Evolutionary conservation across 305 asterid species (phyloP), one percentile per base, ranked within the genome.

Genomic region (Nicotiana rustica): DNA sequence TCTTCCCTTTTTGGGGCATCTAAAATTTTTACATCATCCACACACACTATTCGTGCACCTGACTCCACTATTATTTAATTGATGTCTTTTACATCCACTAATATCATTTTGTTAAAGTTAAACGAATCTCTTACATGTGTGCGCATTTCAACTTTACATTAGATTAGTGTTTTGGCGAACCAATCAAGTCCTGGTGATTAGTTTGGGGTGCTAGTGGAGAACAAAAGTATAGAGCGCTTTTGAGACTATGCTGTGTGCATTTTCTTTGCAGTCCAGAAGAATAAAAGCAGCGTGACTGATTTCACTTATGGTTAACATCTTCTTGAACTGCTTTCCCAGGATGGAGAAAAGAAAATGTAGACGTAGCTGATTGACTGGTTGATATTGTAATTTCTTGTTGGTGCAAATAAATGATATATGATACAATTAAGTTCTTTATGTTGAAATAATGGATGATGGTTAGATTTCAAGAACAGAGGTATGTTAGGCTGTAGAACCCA

Each of bases 81-180:
- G 25, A 49, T 25, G 25, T 15, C 79, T 75, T 49, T 52, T 75
- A 9, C 41, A 25, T 52, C 79, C 79, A 75, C 15, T 75, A 75
- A 19, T 65, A 65, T 29, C 69, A 29, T 65, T 38, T 29, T 65
- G 69, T 65, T 9, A 64, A 64, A 21, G 68, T 25, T 21, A 64
- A 25, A 64, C 17, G 25, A 52, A 49, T 75, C 44, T 49, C 25
- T 75, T 49, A 52, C 41, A 25, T 75, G 25, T 75, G 61, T 75
- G 25, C 4, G 25, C 17, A 25, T 75, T 75, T 52, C 64, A 73
- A 73, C 79, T 73, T 19, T 73, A 73, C 64, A 73, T 73, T 49
- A 75, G 64, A 75, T 75, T 44, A 75, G 79, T 25, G 21, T 47
- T 75, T 12, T 21, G 64, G 14, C 0, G 7, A 14, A 25, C n/a